Conservation (phyloP, 257 asterid genomes). For the Nicotiana benthamiana region DNA sequence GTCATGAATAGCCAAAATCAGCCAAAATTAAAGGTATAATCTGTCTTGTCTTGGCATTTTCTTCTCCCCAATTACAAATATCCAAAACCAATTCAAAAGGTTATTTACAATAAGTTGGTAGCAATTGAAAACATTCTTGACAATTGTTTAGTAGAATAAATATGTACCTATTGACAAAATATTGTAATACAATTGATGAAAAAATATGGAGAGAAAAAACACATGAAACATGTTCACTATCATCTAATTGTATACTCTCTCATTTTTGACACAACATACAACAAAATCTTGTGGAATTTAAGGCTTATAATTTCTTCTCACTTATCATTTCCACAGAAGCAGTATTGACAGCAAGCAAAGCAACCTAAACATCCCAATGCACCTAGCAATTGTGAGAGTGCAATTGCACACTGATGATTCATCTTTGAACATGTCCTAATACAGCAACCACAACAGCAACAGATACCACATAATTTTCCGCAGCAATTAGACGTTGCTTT, state of each 20-base stretch:
- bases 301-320: slow-evolving; percentile 7
- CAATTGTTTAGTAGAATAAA: neutral
- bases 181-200: neutral
- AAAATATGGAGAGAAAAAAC: neutral
- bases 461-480: slow-evolving; percentile 43
- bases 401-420: slow-evolving; percentile 66
- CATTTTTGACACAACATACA: slow-evolving; percentile 4
- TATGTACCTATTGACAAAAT: neutral
- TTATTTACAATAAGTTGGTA: neutral
- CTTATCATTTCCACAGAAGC: slow-evolving; percentile 44
- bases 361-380: slow-evolving; percentile 77
- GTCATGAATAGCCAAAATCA: too few relatives aligned
- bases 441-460: slow-evolving; percentile 81
- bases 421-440: slow-evolving; percentile 47
- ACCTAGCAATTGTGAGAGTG: slow-evolving; percentile 52
- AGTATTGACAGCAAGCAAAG: slow-evolving; percentile 42
- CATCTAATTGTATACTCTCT: neutral
- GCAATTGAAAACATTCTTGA: neutral
- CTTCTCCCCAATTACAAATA: neutral
- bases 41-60: neutral
- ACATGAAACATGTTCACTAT: neutral
- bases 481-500: slow-evolving; percentile 66
- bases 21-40: neutral
- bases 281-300: neutral
- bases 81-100: neutral